A percentile compares a stretch with the other conserved stretches of the same genome.
Conservation (phyloP, 1,284 basidiomycete genomes). For the Malassezia slooffiae region DNA sequence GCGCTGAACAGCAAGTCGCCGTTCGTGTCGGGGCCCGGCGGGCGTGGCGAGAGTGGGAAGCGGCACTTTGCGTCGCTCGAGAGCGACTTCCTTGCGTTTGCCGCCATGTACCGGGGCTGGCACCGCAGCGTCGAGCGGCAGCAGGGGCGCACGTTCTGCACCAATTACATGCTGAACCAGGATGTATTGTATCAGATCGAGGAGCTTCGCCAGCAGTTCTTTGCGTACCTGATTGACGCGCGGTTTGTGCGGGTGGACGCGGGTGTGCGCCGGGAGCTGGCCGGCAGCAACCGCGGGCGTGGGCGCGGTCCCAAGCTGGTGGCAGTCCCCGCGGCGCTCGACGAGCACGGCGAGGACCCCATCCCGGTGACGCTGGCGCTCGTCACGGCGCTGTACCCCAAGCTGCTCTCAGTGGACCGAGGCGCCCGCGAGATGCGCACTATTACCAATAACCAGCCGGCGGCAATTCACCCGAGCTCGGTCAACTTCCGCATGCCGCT, state of each 20-base stretch:
- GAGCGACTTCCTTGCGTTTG: slow-evolving; percentile 77
- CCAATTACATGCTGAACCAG: slow-evolving; percentile 71
- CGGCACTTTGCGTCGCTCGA: too few relatives aligned
- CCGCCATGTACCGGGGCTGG: slow-evolving; percentile 83
- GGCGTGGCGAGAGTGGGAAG: slow-evolving; percentile 60
- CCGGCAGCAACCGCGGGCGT: slow-evolving; percentile 47
- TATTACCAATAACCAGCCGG: slow-evolving; percentile 72
- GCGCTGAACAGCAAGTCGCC: slow-evolving; percentile 86
- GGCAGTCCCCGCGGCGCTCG: slow-evolving; percentile 57
- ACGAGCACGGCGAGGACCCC: slow-evolving; percentile 57
- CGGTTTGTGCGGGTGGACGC: slow-evolving; percentile 66
- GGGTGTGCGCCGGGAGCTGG: slow-evolving; percentile 61
- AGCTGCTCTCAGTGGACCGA: slow-evolving; percentile 65
- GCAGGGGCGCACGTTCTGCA: slow-evolving; percentile 56
- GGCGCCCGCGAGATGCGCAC: slow-evolving; percentile 59
- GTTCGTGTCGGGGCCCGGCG: slow-evolving; percentile 51
- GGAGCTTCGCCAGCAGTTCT: slow-evolving; percentile 84
- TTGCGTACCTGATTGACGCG: slow-evolving; percentile 69
- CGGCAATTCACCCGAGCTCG: slow-evolving; percentile 72
- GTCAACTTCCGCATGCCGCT: slow-evolving; percentile 31
- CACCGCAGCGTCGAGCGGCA: slow-evolving; percentile 62
- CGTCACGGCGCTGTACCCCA: slow-evolving; percentile 80
- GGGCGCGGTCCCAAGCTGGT: slow-evolving; percentile 61
- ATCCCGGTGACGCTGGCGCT: slow-evolving; percentile 70
- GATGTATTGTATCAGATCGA: slow-evolving; percentile 92